A percentile compares a stretch with the other conserved stretches of the same genome.
phyloP scores from a whole-genome alignment of 2,329 filamentous ascomycete genomes.

The Coleophoma eucalyptorum region DNA sequence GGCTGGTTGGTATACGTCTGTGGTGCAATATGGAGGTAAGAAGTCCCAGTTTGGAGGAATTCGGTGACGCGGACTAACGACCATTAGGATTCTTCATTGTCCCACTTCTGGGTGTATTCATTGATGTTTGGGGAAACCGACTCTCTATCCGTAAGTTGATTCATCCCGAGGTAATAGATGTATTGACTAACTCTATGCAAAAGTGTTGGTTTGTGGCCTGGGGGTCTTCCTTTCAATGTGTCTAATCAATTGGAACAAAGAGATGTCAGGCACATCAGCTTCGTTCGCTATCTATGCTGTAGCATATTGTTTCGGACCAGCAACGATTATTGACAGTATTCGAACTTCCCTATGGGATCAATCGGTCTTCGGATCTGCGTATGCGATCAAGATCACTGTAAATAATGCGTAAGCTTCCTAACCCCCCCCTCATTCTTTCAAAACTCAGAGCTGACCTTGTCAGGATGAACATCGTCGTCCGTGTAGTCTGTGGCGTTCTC shows the following conservation, averaged over 20 bases:
- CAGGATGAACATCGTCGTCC: conserved; percentile 57
- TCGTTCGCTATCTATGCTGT: conserved; percentile 58
- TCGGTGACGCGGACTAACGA: background rate
- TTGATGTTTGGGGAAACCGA: conserved; percentile 52
- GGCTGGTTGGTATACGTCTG: conserved; percentile 58
- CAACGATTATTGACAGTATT: conserved; percentile 56
- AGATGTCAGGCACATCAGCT: conserved; percentile 48
- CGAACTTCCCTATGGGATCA: conserved; percentile 57
- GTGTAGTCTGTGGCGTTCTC: conserved; percentile 52
- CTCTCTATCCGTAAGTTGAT: conserved; percentile 35
- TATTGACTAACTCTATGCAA: background rate
- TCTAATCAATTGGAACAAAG: conserved; percentile 47
- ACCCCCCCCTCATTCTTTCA: background rate
- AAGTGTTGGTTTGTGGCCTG: conserved; percentile 39
- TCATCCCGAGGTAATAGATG: background rate
- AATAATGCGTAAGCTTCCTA: conserved; percentile 45
- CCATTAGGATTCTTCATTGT: conserved; percentile 50
- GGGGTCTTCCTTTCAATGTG: conserved; percentile 51
- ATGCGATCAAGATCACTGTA: conserved; percentile 56
- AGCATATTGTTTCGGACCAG: conserved; percentile 50
- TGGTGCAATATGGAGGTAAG: conserved; percentile 47
- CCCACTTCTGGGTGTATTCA: conserved; percentile 49
- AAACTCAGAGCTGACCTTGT: background rate
- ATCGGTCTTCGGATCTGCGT: conserved; percentile 56
- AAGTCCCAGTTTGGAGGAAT: background rate